Conservation (phyloP, 768 basidiomycete species). For the Pulveroboletus sp. region DNA sequence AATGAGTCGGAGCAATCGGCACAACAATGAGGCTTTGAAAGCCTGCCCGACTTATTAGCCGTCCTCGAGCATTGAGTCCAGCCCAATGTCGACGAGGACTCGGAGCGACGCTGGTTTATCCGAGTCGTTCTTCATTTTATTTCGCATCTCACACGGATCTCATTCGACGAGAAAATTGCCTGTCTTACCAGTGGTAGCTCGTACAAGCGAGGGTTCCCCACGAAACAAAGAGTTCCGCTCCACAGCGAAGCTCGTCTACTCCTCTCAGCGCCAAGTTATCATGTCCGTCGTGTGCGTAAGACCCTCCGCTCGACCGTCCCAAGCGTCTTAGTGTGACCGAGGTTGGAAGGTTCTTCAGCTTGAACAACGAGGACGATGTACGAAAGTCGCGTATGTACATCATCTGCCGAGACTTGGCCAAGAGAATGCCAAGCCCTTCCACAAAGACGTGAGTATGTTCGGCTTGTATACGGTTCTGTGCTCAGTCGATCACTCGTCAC, state of each 20-base stretch:
- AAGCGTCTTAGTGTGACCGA: conserved; percentile 96
- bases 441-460: conserved; percentile 82
- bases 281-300: conserved; percentile 87
- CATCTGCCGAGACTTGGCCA: conserved; percentile 88
- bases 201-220: conserved; percentile 98
- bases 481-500: conserved; percentile 81
- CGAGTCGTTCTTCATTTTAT: too few species aligned
- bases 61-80: too few species aligned
- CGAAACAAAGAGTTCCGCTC: conserved; percentile 98
- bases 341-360: conserved; percentile 97
- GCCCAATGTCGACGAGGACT: too few species aligned
- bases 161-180: conserved; percentile 96
- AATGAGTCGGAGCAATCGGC: too few species aligned
- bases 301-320: conserved; percentile 90
- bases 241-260: conserved; percentile 92
- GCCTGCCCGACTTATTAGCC: too few species aligned
- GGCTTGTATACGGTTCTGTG: neutral
- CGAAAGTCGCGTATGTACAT: conserved; percentile 99
- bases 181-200: conserved; percentile 98
- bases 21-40: too few species aligned
- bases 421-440: conserved; percentile 84
- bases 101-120: too few species aligned
- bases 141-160: too few species aligned
- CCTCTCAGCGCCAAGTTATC: conserved; percentile 85
- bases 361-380: conserved; percentile 97